phyloP scores from a whole-genome alignment of 2,329 filamentous ascomycete species.

The Alternaria solani region DNA sequence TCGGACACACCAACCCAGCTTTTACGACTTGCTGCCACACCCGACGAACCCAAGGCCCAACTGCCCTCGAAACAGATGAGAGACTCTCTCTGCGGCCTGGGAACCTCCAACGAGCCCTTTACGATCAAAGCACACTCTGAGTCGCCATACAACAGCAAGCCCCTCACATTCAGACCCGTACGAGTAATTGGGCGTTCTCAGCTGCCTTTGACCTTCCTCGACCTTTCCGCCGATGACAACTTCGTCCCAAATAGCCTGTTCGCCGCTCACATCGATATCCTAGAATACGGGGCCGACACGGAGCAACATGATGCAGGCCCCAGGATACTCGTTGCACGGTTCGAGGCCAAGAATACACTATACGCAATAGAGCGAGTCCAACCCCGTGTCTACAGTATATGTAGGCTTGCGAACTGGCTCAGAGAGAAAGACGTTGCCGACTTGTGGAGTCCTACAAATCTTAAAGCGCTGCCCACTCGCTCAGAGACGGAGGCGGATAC shows the following conservation, averaged over 20 bases:
- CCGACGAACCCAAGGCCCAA: conserved; percentile 34
- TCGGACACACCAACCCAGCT: conserved; percentile 31
- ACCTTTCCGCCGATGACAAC: conserved; percentile 34
- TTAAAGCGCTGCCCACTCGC: conserved; percentile 64
- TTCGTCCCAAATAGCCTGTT: conserved; percentile 45
- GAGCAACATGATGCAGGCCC: conserved; percentile 10
- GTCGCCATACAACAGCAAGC: conserved; percentile 36
- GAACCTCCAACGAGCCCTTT: conserved; percentile 38
- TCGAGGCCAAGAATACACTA: conserved; percentile 68
- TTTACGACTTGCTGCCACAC: conserved; percentile 34
- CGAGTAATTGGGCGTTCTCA: conserved; percentile 47
- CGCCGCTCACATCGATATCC: conserved; percentile 41
- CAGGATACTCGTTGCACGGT: conserved; percentile 47
- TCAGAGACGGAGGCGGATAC: conserved; percentile 54
- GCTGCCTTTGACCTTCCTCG: conserved; percentile 50
- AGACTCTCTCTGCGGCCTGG: conserved; percentile 42
- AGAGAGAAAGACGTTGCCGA: conserved; percentile 62
- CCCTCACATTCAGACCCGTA: conserved; percentile 45
- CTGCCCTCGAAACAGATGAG: conserved; percentile 44
- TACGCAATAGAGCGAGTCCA: conserved; percentile 80
- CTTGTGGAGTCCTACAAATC: conserved; percentile 33
- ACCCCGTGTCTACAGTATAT: conserved; percentile 70
- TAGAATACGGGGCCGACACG: conserved; percentile 35
- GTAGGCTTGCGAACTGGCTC: conserved; percentile 73
- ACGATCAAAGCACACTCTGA: conserved; percentile 43